These are phyloP conservation scores for Phycomyces blakesleeanus DNA, from an alignment of 192 early-diverging fungal genomes.

Conservation along the genomic window DNA sequence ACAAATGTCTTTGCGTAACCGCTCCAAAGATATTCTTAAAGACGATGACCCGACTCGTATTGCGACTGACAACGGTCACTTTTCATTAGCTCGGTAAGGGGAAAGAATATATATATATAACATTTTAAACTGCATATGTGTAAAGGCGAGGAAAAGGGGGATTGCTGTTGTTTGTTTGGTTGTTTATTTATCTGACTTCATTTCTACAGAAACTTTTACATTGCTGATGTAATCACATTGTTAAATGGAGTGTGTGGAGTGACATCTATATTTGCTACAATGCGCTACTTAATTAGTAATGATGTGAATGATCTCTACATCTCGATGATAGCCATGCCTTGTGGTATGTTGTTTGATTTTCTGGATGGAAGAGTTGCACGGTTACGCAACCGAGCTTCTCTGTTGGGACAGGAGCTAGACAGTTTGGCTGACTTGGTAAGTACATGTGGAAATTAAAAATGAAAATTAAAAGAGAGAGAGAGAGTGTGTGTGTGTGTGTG, in stretches of 20 bases:
- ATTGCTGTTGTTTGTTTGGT: too few species aligned
- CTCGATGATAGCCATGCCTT: slow-evolving; percentile 59
- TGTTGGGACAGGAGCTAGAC: slow-evolving; percentile 85
- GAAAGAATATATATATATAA: too few species aligned
- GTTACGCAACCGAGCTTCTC: slow-evolving; percentile 63
- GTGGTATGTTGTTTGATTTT: slow-evolving; percentile 65
- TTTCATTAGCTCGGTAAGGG: too few species aligned
- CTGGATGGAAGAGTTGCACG: slow-evolving; percentile 77
- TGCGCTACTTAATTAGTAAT: slow-evolving; percentile 62
- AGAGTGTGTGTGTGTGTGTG: too few species aligned
- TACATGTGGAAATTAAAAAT: neutral
- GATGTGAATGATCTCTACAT: slow-evolving; percentile 54
- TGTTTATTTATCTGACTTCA: too few species aligned
- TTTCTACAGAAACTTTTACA: slow-evolving; percentile 60
- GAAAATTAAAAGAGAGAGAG: neutral
- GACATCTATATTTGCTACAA: slow-evolving; percentile 61
- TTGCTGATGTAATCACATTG: slow-evolving; percentile 82
- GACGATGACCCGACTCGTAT: too few species aligned
- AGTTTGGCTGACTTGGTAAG: slow-evolving; percentile 78
- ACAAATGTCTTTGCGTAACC: too few species aligned
- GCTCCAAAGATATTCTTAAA: too few species aligned
- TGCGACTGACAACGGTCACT: too few species aligned
- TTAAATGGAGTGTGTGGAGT: slow-evolving; percentile 76
- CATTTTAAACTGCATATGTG: too few species aligned
- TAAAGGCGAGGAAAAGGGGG: too few species aligned